phyloP scores from a whole-genome alignment of 1,284 basidiomycete species.

The Leccinum insolens region DNA sequence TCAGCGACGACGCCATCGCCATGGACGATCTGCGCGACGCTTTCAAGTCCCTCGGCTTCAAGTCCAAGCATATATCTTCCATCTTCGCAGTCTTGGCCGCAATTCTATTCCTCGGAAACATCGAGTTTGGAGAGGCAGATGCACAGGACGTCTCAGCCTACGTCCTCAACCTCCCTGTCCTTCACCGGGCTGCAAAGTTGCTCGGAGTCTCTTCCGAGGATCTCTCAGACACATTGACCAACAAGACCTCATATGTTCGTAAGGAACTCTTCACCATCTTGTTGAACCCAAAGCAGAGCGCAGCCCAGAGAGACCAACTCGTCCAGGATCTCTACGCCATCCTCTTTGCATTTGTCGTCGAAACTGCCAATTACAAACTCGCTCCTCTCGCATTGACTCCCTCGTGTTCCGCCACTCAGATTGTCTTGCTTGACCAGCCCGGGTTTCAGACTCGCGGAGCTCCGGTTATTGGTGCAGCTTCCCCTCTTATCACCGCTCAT shows the following conservation, averaged over 20 bases:
- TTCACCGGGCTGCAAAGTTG: slow-evolving; percentile 73
- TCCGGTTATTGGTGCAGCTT: slow-evolving; percentile 57
- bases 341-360: slow-evolving; percentile 89
- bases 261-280: slow-evolving; percentile 88
- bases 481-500: slow-evolving; percentile 75
- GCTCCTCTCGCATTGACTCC: slow-evolving; percentile 59
- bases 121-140: slow-evolving; percentile 80
- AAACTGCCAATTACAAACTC: slow-evolving; percentile 86
- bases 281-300: slow-evolving; percentile 73
- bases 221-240: slow-evolving; percentile 78
- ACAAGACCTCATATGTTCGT: slow-evolving; percentile 82
- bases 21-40: slow-evolving; percentile 84
- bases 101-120: slow-evolving; percentile 83
- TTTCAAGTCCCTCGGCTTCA: slow-evolving; percentile 86
- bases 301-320: slow-evolving; percentile 77
- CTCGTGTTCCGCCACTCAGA: slow-evolving; percentile 58
- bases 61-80: slow-evolving; percentile 79
- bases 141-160: slow-evolving; percentile 72
- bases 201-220: slow-evolving; percentile 81
- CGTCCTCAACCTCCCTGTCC: slow-evolving; percentile 64
- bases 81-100: slow-evolving; percentile 83
- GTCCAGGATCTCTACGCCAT: slow-evolving; percentile 91
- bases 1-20: slow-evolving; percentile 82
- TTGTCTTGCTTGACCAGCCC: slow-evolving; percentile 80
- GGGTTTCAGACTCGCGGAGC: slow-evolving; percentile 83